Percentiles rank a stretch among this genome's conserved stretches.
Conservation (phyloP, 2,329 filamentous ascomycete genomes). For the Fusarium sp. region DNA sequence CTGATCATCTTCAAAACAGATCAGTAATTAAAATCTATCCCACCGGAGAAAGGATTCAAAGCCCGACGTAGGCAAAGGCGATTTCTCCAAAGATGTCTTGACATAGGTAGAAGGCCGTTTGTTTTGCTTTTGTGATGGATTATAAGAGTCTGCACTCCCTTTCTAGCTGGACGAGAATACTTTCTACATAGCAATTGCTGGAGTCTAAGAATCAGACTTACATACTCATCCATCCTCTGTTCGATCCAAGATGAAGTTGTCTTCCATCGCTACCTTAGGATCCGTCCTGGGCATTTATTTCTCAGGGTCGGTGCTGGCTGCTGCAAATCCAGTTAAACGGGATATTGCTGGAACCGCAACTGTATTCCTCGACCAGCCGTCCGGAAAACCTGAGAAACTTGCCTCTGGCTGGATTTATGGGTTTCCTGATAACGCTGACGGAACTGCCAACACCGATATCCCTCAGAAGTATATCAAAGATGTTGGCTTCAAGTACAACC, state of each 20-base stretch:
- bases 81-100: no score
- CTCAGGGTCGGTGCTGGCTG: neutral
- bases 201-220: no score
- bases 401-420: neutral
- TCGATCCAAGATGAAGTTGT: neutral
- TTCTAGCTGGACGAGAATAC: no score
- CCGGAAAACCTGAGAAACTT: neutral
- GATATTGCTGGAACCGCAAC: neutral
- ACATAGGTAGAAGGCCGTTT: no score
- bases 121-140: fast-evolving
- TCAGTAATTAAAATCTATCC: no score
- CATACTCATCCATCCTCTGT: no score
- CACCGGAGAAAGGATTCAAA: no score
- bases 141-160: no score
- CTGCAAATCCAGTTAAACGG: neutral
- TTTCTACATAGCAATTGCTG: no score
- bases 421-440: neutral
- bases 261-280: neutral
- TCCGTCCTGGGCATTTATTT: neutral
- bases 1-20: no score
- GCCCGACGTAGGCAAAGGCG: no score
- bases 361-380: neutral
- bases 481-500: neutral
- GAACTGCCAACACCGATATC: neutral
- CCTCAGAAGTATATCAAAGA: neutral